Evolutionary conservation across 495 filamentous ascomycete genomes (phyloP).

Genomic region (Trichoderma virens): DNA sequence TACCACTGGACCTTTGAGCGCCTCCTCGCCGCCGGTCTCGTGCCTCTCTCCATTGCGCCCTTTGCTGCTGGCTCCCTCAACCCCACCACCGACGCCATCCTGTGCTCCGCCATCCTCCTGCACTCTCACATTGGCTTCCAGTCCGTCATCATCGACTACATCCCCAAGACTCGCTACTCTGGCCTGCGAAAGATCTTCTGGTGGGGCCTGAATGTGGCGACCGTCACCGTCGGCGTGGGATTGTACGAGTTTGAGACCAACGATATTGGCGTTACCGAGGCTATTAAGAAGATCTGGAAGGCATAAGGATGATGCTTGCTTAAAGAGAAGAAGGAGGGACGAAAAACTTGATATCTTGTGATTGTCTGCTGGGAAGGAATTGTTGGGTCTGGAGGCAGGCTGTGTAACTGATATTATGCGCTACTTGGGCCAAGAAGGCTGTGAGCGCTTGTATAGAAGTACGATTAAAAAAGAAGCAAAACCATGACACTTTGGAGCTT

Average conservation of each 20-base stretch:
- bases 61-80: slow-evolving; percentile 88
- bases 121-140: slow-evolving; percentile 95
- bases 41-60: slow-evolving; percentile 82
- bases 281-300: slow-evolving; percentile 76
- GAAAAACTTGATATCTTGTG: neutral
- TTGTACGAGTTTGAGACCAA: slow-evolving; percentile 99
- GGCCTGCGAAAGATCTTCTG: slow-evolving; percentile 52
- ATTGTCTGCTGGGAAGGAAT: neutral
- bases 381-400: neutral
- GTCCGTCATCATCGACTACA: slow-evolving; percentile 82
- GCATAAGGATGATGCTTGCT: slow-evolving; percentile 34
- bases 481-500: neutral
- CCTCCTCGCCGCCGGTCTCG: slow-evolving; percentile 60
- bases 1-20: slow-evolving; percentile 99
- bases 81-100: slow-evolving; percentile 76
- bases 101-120: slow-evolving; percentile 75
- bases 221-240: slow-evolving; percentile 73
- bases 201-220: slow-evolving; percentile 74
- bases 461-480: neutral
- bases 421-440: neutral
- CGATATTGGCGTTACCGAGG: slow-evolving; percentile 89
- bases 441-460: slow-evolving; percentile 7
- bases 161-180: slow-evolving; percentile 65
- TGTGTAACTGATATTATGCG: slow-evolving; percentile 7
- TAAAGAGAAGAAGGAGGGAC: neutral